Evolutionary conservation across 23 red algal species (phyloP).

Genomic region (Gracilariopsis chorda): DNA sequence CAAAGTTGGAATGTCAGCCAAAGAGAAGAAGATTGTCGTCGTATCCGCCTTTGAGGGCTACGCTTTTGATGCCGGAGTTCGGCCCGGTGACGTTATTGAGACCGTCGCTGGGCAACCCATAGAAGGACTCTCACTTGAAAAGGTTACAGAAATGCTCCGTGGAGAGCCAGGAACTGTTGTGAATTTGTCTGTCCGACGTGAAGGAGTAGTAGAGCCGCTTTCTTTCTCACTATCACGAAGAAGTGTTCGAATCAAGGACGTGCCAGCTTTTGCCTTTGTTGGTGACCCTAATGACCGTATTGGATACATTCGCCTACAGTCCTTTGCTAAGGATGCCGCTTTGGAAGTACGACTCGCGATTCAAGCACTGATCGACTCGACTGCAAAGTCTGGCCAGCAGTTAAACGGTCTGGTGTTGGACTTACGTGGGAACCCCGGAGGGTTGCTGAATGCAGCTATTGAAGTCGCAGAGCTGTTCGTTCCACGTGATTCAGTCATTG

Average conservation of each 20-base stretch:
- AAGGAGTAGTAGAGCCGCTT: slow-evolving; percentile 24
- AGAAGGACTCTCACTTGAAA: slow-evolving; percentile 47
- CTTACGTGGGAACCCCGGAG: slow-evolving; percentile 94
- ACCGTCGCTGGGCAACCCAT: slow-evolving; percentile 72
- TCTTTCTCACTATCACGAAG: slow-evolving; percentile 62
- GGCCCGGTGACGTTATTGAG: slow-evolving; percentile 85
- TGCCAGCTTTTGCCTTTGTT: slow-evolving; percentile 77
- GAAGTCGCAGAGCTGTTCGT: slow-evolving; percentile 89
- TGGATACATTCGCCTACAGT: slow-evolving; percentile 86
- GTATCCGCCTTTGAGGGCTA: slow-evolving; percentile 96
- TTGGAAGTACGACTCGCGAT: slow-evolving; percentile 66
- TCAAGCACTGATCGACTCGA: not conserved
- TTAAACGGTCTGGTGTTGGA: slow-evolving; percentile 86
- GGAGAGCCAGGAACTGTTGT: slow-evolving; percentile 89
- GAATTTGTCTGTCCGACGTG: slow-evolving; percentile 50
- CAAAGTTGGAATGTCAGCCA: not conserved
- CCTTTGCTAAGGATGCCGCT: slow-evolving; percentile 88
- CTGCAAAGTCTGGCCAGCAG: not conserved
- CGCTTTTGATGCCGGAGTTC: slow-evolving; percentile 93
- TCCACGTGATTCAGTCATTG: slow-evolving; percentile 78
- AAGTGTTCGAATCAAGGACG: slow-evolving; percentile 82
- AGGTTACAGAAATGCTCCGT: slow-evolving; percentile 81
- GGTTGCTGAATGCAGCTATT: slow-evolving; percentile 82
- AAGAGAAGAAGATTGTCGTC: slow-evolving; percentile 58
- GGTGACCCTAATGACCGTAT: slow-evolving; percentile 55